A percentile compares a stretch with the other conserved stretches of the same genome.
These are phyloP conservation scores for Tricholoma sp. DNA, from an alignment of 768 basidiomycete species.

Conservation along the genomic window DNA sequence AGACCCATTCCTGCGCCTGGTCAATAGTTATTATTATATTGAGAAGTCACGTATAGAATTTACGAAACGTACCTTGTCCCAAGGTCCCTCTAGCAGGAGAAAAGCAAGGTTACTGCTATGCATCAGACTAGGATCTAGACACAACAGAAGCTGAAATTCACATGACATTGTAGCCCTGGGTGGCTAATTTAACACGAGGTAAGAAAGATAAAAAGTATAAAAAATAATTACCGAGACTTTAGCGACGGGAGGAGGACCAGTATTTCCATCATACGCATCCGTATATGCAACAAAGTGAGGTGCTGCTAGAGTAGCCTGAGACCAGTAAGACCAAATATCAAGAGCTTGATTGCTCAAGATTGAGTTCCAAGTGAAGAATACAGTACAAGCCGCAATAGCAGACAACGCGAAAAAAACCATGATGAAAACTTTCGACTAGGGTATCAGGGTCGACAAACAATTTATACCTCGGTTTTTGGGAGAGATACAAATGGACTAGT, in stretches of 20 bases:
- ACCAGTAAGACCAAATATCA: background rate
- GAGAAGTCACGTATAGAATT: background rate
- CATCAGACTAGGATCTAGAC: constrained; percentile 1
- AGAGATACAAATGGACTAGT: background rate
- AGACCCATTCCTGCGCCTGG: constrained; percentile 50
- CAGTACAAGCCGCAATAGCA: background rate
- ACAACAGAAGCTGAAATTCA: background rate
- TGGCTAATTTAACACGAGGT: background rate
- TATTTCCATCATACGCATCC: constrained; percentile 38
- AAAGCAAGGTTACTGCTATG: constrained; percentile 43
- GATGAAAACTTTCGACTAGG: background rate
- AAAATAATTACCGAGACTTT: constrained; percentile 31
- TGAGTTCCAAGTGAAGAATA: background rate
- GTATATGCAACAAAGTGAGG: constrained; percentile 48
- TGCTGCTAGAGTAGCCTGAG: constrained; percentile 36
- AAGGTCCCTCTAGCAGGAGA: constrained; percentile 49
- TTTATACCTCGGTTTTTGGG: background rate
- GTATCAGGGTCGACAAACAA: background rate
- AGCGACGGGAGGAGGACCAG: constrained; percentile 43
- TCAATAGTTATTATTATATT: background rate
- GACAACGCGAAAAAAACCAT: background rate
- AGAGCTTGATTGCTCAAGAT: background rate
- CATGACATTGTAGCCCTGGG: constrained; percentile 54
- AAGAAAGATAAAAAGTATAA: background rate
- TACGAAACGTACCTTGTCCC: constrained; percentile 41